These are phyloP conservation scores for Gillenia trifoliata DNA, from an alignment of 306 rosid genomes.

Conservation along the genomic window DNA sequence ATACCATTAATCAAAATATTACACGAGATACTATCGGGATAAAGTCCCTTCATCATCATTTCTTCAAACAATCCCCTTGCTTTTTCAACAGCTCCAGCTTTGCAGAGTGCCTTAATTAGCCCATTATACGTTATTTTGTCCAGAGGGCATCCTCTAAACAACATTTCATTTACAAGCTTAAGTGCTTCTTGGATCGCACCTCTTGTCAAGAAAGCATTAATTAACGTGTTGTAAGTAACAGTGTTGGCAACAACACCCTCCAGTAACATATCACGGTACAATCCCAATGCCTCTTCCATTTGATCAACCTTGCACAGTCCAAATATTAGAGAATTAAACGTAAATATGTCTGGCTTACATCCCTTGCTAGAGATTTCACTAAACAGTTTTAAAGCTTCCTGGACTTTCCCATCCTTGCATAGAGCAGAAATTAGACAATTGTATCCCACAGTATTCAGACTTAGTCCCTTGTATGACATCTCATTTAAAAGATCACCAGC, in stretches of 20 bases:
- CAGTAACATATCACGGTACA: slow-evolving; percentile 68
- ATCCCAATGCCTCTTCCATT: slow-evolving; percentile 61
- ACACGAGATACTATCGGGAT: slow-evolving; percentile 48
- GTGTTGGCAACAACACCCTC: slow-evolving; percentile 88
- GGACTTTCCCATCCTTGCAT: slow-evolving; percentile 54
- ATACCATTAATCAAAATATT: slow-evolving; percentile 75
- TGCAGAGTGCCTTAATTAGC: slow-evolving; percentile 74
- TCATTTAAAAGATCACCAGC: slow-evolving; percentile 52
- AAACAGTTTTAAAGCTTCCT: slow-evolving; percentile 54
- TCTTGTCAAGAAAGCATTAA: slow-evolving; percentile 55
- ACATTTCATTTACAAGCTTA: slow-evolving; percentile 77
- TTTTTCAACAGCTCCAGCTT: slow-evolving; percentile 63
- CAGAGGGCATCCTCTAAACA: slow-evolving; percentile 68
- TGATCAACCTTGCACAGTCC: slow-evolving; percentile 62
- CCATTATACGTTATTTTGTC: slow-evolving; percentile 77
- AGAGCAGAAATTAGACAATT: slow-evolving; percentile 67
- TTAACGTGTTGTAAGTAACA: slow-evolving; percentile 76
- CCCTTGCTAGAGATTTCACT: slow-evolving; percentile 62
- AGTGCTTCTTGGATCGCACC: slow-evolving; percentile 61
- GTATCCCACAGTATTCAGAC: slow-evolving; percentile 68
- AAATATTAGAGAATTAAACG: slow-evolving; percentile 69
- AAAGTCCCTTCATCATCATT: slow-evolving; percentile 69
- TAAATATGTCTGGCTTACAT: slow-evolving; percentile 76
- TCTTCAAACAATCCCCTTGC: slow-evolving; percentile 67
- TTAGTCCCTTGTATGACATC: slow-evolving; percentile 64